Base-by-base conservation (phyloP, 257 asterid genomes). In the Ilex aquifolium region DNA sequence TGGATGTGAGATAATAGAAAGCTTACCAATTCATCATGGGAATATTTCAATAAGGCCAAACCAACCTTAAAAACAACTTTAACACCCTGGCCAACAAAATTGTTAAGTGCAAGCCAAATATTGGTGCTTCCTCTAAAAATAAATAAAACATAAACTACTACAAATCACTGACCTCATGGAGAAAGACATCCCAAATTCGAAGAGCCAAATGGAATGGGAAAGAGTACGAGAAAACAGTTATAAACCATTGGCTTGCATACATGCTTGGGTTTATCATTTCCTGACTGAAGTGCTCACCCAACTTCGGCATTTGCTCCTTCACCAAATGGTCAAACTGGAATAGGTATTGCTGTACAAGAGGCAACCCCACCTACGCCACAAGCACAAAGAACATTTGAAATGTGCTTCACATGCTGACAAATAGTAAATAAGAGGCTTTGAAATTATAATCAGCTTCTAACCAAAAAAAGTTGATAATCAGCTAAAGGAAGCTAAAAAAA, bases 191-290 rank as follows among this genome's bases (percentile, higher is more conserved):
- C 99, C 99, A 90, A 60, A 93, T 83, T 70, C 99, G 86, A 73
- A 93, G 90, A 66, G 99, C 90, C 85, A 93, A 75, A 79, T 85
- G 96, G 81, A 93, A 93, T 12, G 99, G 99, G 66, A 93, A 93
- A 5, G 99, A 87, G 77, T 85, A 93, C 12, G 99, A 83, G 77
- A 90, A 93, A 54, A 93, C 96, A 5, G 99, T 93, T 48, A 93
- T 93, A 86, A 93, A 93, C 99, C 99, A 93, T 77, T 93, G 99
- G 85, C 99, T 93, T 58, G 96, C 97, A 48, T 90, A 93, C 99
- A 93, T 93, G 87, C 99, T 90, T 21, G 99, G 99, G 74, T 87
- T 87, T 74, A 93, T 93, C 96, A 82, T 78, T 81, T 93, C 99
- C 65, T 77, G 83, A 64, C 80, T 55, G 74, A 93, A 93, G 82